Evolutionary conservation across 2,329 filamentous ascomycete genomes (phyloP).

Genomic region (Ceratocystis huliohia): DNA sequence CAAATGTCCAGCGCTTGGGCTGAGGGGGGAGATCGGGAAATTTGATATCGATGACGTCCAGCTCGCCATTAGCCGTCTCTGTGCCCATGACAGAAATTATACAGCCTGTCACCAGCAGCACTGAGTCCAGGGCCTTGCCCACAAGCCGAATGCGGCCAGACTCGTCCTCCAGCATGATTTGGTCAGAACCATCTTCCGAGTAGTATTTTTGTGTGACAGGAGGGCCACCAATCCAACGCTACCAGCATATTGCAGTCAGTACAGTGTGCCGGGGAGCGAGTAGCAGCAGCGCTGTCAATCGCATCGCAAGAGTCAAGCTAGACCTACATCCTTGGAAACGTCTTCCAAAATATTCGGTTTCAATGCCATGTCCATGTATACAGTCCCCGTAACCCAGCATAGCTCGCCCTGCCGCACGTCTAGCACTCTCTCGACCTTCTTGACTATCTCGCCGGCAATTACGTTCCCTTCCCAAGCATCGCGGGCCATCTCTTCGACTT

Average conservation of each 20-base stretch:
- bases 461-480: constrained; percentile 67
- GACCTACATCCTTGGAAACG: constrained; percentile 72
- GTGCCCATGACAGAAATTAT: constrained; percentile 92
- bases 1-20: constrained; percentile 62
- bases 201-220: constrained; percentile 66
- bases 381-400: constrained; percentile 87
- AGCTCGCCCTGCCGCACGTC: constrained; percentile 92
- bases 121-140: constrained; percentile 53
- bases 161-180: constrained; percentile 89
- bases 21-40: constrained; percentile 78
- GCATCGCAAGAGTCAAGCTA: constrained; percentile 24
- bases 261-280: neutral
- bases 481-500: constrained; percentile 59
- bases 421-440: constrained; percentile 72
- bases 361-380: constrained; percentile 93
- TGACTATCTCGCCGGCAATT: constrained; percentile 63
- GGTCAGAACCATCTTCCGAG: constrained; percentile 44
- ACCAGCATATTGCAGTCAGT: neutral
- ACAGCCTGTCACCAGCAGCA: constrained; percentile 78
- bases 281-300: neutral
- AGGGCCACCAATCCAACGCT: constrained; percentile 84
- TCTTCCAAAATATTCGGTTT: constrained; percentile 96
- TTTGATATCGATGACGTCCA: constrained; percentile 82
- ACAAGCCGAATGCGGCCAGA: constrained; percentile 74
- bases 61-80: constrained; percentile 81